Percentiles rank a stretch among this genome's conserved stretches.
phyloP scores from a whole-genome alignment of 1,139 yeast species.

The Yamadazyma diospyri region DNA sequence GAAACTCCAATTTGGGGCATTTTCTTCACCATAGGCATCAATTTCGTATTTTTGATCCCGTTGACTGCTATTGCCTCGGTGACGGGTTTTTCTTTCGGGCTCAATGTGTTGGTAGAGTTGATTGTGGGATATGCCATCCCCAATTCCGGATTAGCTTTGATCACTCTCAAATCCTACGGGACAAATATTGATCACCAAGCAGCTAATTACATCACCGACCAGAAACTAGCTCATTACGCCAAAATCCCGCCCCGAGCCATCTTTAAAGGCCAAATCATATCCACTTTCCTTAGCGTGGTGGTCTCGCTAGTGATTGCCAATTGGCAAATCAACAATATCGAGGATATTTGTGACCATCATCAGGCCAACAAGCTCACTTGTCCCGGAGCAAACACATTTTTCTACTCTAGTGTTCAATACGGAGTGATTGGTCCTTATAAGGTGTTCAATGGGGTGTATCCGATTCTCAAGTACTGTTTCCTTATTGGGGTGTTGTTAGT shows the following conservation, averaged over 20 bases:
- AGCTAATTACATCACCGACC: conserved; percentile 51
- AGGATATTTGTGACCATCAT: conserved; percentile 42
- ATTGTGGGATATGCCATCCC: conserved; percentile 63
- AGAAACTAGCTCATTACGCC: conserved; percentile 59
- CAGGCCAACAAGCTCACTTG: conserved; percentile 46
- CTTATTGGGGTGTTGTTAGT: conserved; percentile 50
- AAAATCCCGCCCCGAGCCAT: conserved; percentile 58
- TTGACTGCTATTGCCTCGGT: conserved; percentile 47
- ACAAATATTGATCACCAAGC: conserved; percentile 60
- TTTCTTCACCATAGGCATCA: conserved; percentile 52
- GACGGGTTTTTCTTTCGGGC: conserved; percentile 51
- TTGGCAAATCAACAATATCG: conserved; percentile 43
- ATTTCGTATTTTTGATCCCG: conserved; percentile 53
- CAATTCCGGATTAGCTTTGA: conserved; percentile 58
- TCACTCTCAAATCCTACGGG: conserved; percentile 57
- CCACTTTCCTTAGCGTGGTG: conserved; percentile 35
- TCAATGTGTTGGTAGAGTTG: conserved; percentile 58
- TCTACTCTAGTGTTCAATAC: conserved; percentile 53
- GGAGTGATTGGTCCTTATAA: conserved; percentile 62
- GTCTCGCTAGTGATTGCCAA: conserved; percentile 49
- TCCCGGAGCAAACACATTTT: conserved; percentile 47
- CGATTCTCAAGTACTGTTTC: conserved; percentile 48
- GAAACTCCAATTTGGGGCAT: conserved; percentile 56
- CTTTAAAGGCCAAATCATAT: conserved; percentile 56
- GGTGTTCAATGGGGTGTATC: conserved; percentile 49